A percentile compares a stretch with the other conserved stretches of the same genome.
phyloP scores from a whole-genome alignment of 768 basidiomycete species.

The Dacryopinax spathularia region DNA sequence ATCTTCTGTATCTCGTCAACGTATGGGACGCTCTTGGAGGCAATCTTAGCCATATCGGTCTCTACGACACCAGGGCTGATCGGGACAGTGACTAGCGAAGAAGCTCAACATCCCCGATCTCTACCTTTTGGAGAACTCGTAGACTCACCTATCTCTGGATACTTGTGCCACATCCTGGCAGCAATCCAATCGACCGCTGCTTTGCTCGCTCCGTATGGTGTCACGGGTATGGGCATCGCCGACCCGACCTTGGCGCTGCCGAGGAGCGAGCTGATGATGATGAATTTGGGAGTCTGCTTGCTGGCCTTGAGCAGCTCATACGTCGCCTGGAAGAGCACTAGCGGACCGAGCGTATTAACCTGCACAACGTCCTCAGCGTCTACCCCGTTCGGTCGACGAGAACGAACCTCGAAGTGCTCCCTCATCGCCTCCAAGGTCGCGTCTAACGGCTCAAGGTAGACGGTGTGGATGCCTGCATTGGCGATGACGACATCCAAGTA shows the following conservation, averaged over 20 bases:
- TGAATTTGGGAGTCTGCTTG: slow-evolving; percentile 6
- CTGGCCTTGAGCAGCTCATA: slow-evolving; percentile 8
- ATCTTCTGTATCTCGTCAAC: no score
- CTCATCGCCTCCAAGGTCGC: neutral
- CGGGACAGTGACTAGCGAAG: neutral
- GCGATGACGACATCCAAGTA: slow-evolving; percentile 15
- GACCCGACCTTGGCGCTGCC: slow-evolving; percentile 5
- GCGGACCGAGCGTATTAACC: slow-evolving; percentile 13
- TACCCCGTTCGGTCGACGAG: neutral
- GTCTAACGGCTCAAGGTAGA: neutral
- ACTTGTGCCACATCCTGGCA: slow-evolving; percentile 6
- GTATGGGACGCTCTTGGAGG: no score
- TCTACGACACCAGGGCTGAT: slow-evolving; percentile 2
- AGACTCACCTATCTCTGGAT: neutral
- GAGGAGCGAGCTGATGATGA: slow-evolving; percentile 7
- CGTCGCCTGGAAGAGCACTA: slow-evolving; percentile 15
- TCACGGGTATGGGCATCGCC: neutral
- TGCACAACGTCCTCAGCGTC: neutral
- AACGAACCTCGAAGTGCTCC: neutral
- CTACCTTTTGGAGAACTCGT: neutral
- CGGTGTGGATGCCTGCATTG: slow-evolving; percentile 12
- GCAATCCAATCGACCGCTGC: slow-evolving; percentile 12
- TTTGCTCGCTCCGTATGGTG: slow-evolving; percentile 10
- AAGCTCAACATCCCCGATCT: neutral
- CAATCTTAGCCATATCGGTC: slow-evolving; percentile 2